Evolutionary conservation across 805 yeast species (phyloP).

Genomic region (Teunomyces barrocoloradensis): DNA sequence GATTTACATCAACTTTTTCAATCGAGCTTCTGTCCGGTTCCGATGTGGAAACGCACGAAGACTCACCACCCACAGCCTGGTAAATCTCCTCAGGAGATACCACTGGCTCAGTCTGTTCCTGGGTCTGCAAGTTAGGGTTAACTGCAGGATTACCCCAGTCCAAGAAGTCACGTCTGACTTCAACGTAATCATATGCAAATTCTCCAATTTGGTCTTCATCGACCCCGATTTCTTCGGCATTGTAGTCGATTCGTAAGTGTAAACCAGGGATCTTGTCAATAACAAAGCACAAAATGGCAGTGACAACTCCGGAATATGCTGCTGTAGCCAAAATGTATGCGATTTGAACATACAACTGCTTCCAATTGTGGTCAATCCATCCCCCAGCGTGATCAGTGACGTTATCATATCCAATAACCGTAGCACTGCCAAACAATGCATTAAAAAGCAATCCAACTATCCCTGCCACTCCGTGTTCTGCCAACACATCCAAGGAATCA

Average conservation of each 20-base stretch:
- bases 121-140: slow-evolving; percentile 1
- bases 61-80: slow-evolving; percentile 4
- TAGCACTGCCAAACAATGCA: slow-evolving; percentile 81
- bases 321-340: slow-evolving; percentile 74
- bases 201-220: slow-evolving; percentile 98
- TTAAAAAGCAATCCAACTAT: slow-evolving; percentile 85
- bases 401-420: slow-evolving; percentile 90
- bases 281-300: slow-evolving; percentile 71
- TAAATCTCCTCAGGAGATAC: slow-evolving; percentile 3
- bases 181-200: slow-evolving; percentile 98
- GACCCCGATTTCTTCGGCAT: slow-evolving; percentile 84
- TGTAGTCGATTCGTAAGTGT: slow-evolving; percentile 74
- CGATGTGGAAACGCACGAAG: background rate
- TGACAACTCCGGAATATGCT: slow-evolving; percentile 74
- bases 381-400: slow-evolving; percentile 84
- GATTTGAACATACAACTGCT: slow-evolving; percentile 86
- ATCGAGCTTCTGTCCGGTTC: background rate
- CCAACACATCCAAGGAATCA: slow-evolving; percentile 90
- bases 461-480: slow-evolving; percentile 99
- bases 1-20: background rate
- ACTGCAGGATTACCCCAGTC: slow-evolving; percentile 44
- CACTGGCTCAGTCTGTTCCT: background rate
- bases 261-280: slow-evolving; percentile 80
- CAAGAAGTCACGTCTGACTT: slow-evolving; percentile 87
- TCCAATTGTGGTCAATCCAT: slow-evolving; percentile 87